A percentile compares a stretch with the other conserved stretches of the same genome.
Evolutionary conservation across 2,329 filamentous ascomycete species (phyloP).

Genomic region (Basipetospora chlamydospora): DNA sequence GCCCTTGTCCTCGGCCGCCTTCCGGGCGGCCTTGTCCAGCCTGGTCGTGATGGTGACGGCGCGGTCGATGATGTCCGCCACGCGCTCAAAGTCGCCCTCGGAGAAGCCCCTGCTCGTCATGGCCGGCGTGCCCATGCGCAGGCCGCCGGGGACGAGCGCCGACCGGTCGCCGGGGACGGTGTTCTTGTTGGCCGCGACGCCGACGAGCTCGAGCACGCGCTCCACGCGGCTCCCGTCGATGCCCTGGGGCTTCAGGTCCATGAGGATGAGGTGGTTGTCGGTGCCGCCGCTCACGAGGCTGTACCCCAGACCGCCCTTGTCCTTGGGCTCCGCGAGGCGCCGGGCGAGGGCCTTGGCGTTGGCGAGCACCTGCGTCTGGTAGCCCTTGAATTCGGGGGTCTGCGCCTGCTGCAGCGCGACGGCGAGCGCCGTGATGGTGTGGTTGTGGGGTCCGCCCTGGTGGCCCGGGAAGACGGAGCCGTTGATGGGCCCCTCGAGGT

Average conservation of each 20-base stretch:
- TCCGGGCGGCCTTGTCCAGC: constrained; percentile 54
- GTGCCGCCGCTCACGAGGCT: constrained; percentile 92
- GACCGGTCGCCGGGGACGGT: constrained; percentile 95
- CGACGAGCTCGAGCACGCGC: constrained; percentile 90
- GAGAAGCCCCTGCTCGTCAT: constrained; percentile 96
- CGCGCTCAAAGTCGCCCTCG: constrained; percentile 79
- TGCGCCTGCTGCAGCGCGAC: constrained; percentile 92
- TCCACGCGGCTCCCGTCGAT: constrained; percentile 93
- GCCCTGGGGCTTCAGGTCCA: constrained; percentile 76
- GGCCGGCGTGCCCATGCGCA: constrained; percentile 91
- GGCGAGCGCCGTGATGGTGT: constrained; percentile 94
- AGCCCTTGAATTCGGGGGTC: constrained; percentile 78
- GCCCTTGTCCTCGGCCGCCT: constrained; percentile 51
- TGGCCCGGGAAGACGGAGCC: constrained; percentile 98
- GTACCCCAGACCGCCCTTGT: constrained; percentile 80
- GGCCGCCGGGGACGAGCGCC: constrained; percentile 81
- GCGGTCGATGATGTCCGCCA: constrained; percentile 78
- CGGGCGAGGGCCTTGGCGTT: constrained; percentile 91
- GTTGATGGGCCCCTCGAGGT: constrained; percentile 93
- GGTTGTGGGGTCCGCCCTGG: constrained; percentile 97
- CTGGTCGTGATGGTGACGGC: constrained; percentile 82
- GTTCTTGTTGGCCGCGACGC: constrained; percentile 99
- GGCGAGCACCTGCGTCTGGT: constrained; percentile 81
- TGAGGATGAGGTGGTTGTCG: constrained; percentile 91
- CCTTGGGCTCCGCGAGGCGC: no score